Percentiles rank a stretch among this genome's conserved stretches.
phyloP scores from a whole-genome alignment of 2,329 filamentous ascomycete species.

The Chaetomium globosum region DNA sequence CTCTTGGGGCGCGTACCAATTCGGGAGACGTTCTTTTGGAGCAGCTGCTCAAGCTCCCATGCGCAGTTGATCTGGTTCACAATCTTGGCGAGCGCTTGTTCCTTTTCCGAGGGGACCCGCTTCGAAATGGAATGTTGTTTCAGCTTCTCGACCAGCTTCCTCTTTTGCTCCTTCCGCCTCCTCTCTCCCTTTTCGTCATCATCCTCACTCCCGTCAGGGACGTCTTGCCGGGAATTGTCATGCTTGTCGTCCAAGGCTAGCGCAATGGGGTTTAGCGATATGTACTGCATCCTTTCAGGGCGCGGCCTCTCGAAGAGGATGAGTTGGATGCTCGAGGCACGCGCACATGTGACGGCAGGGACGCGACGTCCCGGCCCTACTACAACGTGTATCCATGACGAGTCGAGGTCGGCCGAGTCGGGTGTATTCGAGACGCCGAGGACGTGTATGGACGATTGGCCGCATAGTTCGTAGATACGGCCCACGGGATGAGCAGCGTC shows the following conservation, averaged over 20 bases:
- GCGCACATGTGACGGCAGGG: slow-evolving; percentile 75
- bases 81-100: slow-evolving; percentile 76
- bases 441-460: slow-evolving; percentile 79
- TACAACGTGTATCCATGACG: slow-evolving; percentile 68
- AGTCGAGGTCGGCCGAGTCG: slow-evolving; percentile 59
- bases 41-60: slow-evolving; percentile 79
- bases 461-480: slow-evolving; percentile 82
- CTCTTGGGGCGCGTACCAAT: slow-evolving; percentile 80
- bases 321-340: slow-evolving; percentile 76
- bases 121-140: slow-evolving; percentile 83
- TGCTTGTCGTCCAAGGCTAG: slow-evolving; percentile 78
- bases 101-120: slow-evolving; percentile 76
- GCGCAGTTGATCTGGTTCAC: slow-evolving; percentile 96
- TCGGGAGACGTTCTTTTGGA: slow-evolving; percentile 87
- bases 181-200: slow-evolving; percentile 70
- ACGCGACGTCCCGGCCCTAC: slow-evolving; percentile 54
- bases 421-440: slow-evolving; percentile 77
- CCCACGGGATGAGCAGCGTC: slow-evolving; percentile 77
- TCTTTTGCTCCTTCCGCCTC: slow-evolving; percentile 60
- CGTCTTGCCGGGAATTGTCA: slow-evolving; percentile 42
- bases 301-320: slow-evolving; percentile 86
- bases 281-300: slow-evolving; percentile 91
- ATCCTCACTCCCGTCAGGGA: slow-evolving; percentile 61
- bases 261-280: slow-evolving; percentile 86
- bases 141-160: slow-evolving; percentile 78